Percentiles rank a stretch among this genome's conserved stretches.
These are phyloP conservation scores for Naganishia cerealis DNA, from an alignment of 1,284 basidiomycete genomes.

Conservation along the genomic window DNA sequence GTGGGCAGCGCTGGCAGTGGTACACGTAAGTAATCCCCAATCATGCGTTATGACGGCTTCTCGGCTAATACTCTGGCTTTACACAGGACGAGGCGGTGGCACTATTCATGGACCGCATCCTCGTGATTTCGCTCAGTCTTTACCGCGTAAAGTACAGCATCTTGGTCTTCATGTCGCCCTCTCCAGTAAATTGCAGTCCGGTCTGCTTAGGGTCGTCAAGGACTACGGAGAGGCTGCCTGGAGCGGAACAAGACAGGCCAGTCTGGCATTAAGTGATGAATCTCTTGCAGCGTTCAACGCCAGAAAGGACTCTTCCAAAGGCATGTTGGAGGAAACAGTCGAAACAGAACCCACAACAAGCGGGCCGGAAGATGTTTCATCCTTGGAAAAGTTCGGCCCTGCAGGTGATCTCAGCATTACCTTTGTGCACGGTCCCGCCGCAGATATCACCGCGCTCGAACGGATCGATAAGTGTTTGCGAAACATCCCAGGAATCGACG, in stretches of 20 bases:
- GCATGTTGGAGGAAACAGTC: slow-evolving; percentile 54
- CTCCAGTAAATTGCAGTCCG: slow-evolving; percentile 74
- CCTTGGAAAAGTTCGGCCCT: slow-evolving; percentile 44
- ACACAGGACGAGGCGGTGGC: slow-evolving; percentile 72
- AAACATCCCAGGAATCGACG: slow-evolving; percentile 62
- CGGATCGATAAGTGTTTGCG: slow-evolving; percentile 39
- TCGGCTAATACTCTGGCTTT: not conserved
- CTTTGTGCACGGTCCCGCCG: slow-evolving; percentile 46
- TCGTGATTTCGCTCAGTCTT: slow-evolving; percentile 83
- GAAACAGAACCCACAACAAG: slow-evolving; percentile 42
- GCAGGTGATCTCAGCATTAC: slow-evolving; percentile 46
- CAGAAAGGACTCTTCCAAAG: slow-evolving; percentile 63
- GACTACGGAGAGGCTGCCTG: slow-evolving; percentile 63
- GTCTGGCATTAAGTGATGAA: slow-evolving; percentile 39
- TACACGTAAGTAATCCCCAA: slow-evolving; percentile 61
- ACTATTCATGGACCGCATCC: slow-evolving; percentile 86
- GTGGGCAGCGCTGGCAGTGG: slow-evolving; percentile 85
- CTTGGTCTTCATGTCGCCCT: slow-evolving; percentile 90
- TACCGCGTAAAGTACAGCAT: slow-evolving; percentile 84
- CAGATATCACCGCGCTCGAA: slow-evolving; percentile 34
- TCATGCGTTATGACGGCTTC: not conserved
- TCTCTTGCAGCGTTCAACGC: slow-evolving; percentile 33
- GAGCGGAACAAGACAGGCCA: slow-evolving; percentile 45
- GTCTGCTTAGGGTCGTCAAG: slow-evolving; percentile 71
- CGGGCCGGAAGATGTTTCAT: not conserved